A percentile compares a stretch with the other conserved stretches of the same genome.
These are phyloP conservation scores for Agaricus blazei DNA, from an alignment of 768 basidiomycete species.

Conservation along the genomic window DNA sequence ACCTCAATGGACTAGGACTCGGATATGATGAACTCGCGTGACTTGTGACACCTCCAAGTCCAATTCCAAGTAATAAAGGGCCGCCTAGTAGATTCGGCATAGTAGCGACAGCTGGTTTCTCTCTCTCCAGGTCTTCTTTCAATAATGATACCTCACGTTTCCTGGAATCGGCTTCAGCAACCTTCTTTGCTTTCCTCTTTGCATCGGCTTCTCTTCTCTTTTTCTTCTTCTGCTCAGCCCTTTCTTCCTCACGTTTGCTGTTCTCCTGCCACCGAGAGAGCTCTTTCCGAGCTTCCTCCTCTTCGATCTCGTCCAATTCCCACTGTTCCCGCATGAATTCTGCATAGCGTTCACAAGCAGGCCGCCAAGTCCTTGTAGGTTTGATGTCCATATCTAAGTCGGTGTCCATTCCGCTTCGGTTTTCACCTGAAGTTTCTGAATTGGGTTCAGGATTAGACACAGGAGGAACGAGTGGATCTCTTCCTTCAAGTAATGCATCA, in stretches of 20 bases:
- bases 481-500: conserved; percentile 51
- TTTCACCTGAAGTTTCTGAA: not conserved
- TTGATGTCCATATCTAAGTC: conserved; percentile 7
- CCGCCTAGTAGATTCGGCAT: not conserved
- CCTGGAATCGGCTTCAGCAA: not conserved
- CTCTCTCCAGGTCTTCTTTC: conserved; percentile 1
- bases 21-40: conserved; percentile 19
- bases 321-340: conserved; percentile 86
- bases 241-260: conserved; percentile 42
- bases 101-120: not conserved
- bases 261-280: conserved; percentile 30
- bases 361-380: conserved; percentile 60
- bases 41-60: not conserved
- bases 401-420: conserved; percentile 2
- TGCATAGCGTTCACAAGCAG: conserved; percentile 77
- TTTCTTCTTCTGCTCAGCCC: conserved; percentile 40
- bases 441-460: not conserved
- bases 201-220: conserved; percentile 40
- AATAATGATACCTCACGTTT: conserved; percentile 4
- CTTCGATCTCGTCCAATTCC: conserved; percentile 71
- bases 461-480: not conserved
- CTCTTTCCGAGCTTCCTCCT: conserved; percentile 55
- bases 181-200: conserved; percentile 19
- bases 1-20: conserved; percentile 39
- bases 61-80: not conserved